These are phyloP conservation scores for Pachysandra terminalis DNA, from an alignment of 164 flowering plant species.

Conservation along the genomic window DNA sequence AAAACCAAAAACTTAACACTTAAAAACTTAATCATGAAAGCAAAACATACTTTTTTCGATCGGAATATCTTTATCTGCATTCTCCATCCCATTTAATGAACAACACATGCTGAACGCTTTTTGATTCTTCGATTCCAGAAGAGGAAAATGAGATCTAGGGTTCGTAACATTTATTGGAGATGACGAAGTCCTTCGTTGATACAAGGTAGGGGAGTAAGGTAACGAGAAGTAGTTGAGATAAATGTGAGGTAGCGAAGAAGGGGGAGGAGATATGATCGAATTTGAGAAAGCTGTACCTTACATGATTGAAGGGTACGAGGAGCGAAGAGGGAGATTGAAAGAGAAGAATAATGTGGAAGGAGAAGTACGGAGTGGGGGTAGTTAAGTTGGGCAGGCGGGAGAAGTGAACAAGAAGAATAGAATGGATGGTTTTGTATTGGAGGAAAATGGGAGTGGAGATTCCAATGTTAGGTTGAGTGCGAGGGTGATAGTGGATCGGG, in stretches of 20 bases:
- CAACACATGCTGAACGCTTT: slow-evolving; percentile 4
- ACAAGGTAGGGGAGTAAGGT: neutral
- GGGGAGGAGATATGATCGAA: slow-evolving; percentile 7
- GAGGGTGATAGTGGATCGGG: too few species aligned
- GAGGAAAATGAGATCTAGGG: slow-evolving; percentile 1
- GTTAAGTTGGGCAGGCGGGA: neutral
- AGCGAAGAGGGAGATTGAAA: neutral
- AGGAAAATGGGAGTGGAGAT: neutral
- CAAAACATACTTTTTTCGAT: slow-evolving; percentile 28
- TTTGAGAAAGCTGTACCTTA: slow-evolving; percentile 19
- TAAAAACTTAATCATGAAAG: neutral
- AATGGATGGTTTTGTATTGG: neutral
- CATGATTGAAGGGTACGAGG: slow-evolving; percentile 12
- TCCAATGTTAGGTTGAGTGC: neutral
- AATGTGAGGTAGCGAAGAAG: slow-evolving; percentile 6
- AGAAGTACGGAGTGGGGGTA: too few species aligned
- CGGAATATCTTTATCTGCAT: slow-evolving; percentile 15
- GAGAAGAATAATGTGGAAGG: neutral
- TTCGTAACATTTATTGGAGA: slow-evolving; percentile 9
- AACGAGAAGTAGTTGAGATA: neutral
- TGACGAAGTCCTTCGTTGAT: neutral
- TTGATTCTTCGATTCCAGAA: slow-evolving; percentile 1
- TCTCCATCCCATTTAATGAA: slow-evolving; percentile 11
- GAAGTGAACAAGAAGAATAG: neutral
- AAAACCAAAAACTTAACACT: neutral